These are phyloP conservation scores for Elsinoe batatas DNA, from an alignment of 2,329 filamentous ascomycete species.

Conservation along the genomic window DNA sequence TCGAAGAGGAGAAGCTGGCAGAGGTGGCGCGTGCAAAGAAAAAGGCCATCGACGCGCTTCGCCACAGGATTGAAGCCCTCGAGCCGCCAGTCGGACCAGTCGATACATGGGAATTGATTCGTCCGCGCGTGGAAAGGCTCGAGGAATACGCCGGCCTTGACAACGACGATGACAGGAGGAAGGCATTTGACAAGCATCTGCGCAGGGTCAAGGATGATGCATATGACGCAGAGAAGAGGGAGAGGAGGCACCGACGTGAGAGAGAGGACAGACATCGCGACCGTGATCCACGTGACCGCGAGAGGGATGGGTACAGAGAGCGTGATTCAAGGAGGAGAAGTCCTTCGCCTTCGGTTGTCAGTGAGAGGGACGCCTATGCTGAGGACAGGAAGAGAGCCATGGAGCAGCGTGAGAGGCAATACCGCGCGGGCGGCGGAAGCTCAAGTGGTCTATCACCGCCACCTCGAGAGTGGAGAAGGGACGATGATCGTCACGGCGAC, in stretches of 20 bases:
- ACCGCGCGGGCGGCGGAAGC: conserved; percentile 50
- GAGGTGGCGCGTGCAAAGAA: conserved; percentile 77
- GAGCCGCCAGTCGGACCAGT: conserved; percentile 68
- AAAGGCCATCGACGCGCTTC: conserved; percentile 71
- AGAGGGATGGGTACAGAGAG: conserved; percentile 46
- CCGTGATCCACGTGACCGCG: conserved; percentile 30
- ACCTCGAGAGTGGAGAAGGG: conserved; percentile 18
- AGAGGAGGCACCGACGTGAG: conserved; percentile 40
- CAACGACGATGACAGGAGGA: conserved; percentile 70
- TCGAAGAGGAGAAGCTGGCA: conserved; percentile 67
- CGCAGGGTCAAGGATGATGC: conserved; percentile 86
- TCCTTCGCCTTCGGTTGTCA: neutral
- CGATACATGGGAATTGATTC: conserved; percentile 85
- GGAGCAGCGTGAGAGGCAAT: conserved; percentile 86
- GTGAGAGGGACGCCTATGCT: conserved; percentile 48
- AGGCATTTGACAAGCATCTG: conserved; percentile 85
- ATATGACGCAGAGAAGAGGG: conserved; percentile 41
- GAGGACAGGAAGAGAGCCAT: conserved; percentile 89
- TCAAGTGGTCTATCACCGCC: conserved; percentile 27
- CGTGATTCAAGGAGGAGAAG: conserved; percentile 39
- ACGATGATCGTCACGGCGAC: conserved; percentile 20
- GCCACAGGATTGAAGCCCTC: conserved; percentile 77
- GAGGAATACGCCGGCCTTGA: conserved; percentile 77
- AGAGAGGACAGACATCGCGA: conserved; percentile 34
- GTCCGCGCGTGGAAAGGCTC: conserved; percentile 64